A percentile compares a stretch with the other conserved stretches of the same genome.
phyloP scores from a whole-genome alignment of 352 stramenopile genomes.

The Saprolegnia parasitica region DNA sequence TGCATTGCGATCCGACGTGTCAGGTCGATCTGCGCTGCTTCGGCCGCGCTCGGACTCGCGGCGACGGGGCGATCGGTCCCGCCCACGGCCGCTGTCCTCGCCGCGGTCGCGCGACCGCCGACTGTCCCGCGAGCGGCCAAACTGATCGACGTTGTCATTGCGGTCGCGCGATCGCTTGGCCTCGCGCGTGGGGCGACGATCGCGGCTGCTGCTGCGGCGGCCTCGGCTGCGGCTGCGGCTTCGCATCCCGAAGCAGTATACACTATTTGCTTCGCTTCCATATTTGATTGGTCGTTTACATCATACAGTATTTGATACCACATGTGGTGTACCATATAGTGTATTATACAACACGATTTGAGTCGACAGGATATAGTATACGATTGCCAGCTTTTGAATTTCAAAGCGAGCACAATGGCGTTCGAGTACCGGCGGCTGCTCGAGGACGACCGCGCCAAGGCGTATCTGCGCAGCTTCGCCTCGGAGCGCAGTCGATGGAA shows the following conservation, averaged over 20 bases:
- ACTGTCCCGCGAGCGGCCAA: neutral
- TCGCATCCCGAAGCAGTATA: neutral
- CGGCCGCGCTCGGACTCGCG: neutral
- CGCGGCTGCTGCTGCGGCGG: constrained; percentile 30
- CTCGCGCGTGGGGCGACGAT: neutral
- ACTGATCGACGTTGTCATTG: neutral
- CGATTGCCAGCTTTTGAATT: neutral
- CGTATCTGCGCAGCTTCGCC: constrained; percentile 18
- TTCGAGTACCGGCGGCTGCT: constrained; percentile 22
- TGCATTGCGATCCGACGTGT: too few relatives aligned
- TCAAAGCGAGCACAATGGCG: neutral
- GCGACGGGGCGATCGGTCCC: neutral
- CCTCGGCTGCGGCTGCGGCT: constrained; percentile 32
- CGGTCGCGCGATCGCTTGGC: neutral
- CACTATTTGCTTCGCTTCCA: neutral
- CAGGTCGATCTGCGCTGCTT: too few relatives aligned
- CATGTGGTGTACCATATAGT: neutral
- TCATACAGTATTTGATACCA: neutral
- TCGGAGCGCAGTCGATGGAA: constrained; percentile 17
- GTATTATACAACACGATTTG: neutral
- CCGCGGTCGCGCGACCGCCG: neutral
- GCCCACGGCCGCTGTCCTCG: neutral
- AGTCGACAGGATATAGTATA: neutral
- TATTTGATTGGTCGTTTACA: neutral
- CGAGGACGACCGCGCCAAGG: constrained; percentile 12